Evolutionary conservation across 768 basidiomycete species (phyloP).

Genomic region (Tricholoma matsutake): DNA sequence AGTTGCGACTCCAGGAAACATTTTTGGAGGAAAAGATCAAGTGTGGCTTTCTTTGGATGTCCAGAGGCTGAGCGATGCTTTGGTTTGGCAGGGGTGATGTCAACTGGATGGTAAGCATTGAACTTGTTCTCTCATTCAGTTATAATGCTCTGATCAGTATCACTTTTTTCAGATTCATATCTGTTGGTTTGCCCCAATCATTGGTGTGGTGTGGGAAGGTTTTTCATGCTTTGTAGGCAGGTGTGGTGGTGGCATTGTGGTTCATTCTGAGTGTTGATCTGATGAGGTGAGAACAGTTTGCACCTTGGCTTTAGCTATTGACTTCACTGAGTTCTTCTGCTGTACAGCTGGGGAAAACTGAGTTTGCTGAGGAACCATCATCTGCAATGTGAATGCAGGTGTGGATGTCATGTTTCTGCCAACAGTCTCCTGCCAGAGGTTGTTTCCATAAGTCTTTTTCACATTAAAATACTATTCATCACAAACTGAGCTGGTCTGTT

Average conservation of each 20-base stretch:
- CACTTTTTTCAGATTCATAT: neutral
- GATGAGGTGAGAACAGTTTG: neutral
- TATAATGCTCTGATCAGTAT: no score
- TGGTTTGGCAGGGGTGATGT: neutral
- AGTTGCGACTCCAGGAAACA: no score
- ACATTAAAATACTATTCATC: no score
- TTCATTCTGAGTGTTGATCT: no score
- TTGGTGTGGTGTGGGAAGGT: no score
- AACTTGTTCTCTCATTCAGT: no score
- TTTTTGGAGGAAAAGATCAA: neutral
- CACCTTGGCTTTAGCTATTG: neutral
- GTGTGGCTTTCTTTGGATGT: neutral
- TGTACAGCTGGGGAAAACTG: neutral
- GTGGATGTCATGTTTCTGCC: neutral
- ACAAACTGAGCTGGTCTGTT: no score
- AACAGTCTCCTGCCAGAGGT: neutral
- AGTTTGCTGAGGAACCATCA: neutral
- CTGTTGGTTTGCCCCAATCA: neutral
- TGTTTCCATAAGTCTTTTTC: no score
- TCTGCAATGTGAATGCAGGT: neutral
- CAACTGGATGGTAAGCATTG: neutral
- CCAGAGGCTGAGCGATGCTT: neutral
- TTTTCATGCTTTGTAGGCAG: no score
- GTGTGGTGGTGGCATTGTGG: no score
- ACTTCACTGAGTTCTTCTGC: neutral